Base-by-base conservation (phyloP, 2,329 filamentous ascomycete species). In the Beauveria caledonica region DNA sequence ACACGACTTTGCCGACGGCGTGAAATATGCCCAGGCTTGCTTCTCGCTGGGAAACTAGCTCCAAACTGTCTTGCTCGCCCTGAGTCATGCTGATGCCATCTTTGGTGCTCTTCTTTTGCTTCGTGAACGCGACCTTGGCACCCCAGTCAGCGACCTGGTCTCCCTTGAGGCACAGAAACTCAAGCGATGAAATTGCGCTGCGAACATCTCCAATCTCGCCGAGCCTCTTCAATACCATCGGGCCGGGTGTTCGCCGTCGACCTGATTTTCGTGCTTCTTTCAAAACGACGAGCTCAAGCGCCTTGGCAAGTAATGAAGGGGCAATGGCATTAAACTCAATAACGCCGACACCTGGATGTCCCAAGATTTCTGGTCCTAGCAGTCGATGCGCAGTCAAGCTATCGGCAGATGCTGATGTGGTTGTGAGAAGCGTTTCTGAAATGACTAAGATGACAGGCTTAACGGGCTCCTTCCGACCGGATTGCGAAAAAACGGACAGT, bases 241-340 rank as follows among this genome's bases (percentile, higher is more conserved):
- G 88, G 0, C 92, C 90, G 0, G 92, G 90, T 0, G 89, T 90
- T 60, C 84, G 86, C 60, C 82, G 84, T 56, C 91, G 81, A 4
- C 88, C 88, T 2, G 90, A 95, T 65, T 86, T 85, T 17, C 87
- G 81, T 1, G 92, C 88, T 72, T 97, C 92, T 71, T 97, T 97
- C 66, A 88, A 80, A 0, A 97, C 83, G 2, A 96, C 81, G 2
- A 89, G 73, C 60, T 94, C 89, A 5, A 99, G 77, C 1, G 93
- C 93, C 73, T 93, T 96, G 13, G 85, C 81, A 68, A 99, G 82
- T 46, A 93, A 83, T 0, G 93, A 94, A 0, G 91, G 87, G 0
- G 94, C 94, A 63, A 99, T 87, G 13, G 89, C 83, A 68, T 99
- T 99, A 75, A 97, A 99, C 65, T 96, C 92, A 64, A 99, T 90